phyloP scores from a whole-genome alignment of 2,329 filamentous ascomycete genomes.

The Talaromyces sp. region DNA sequence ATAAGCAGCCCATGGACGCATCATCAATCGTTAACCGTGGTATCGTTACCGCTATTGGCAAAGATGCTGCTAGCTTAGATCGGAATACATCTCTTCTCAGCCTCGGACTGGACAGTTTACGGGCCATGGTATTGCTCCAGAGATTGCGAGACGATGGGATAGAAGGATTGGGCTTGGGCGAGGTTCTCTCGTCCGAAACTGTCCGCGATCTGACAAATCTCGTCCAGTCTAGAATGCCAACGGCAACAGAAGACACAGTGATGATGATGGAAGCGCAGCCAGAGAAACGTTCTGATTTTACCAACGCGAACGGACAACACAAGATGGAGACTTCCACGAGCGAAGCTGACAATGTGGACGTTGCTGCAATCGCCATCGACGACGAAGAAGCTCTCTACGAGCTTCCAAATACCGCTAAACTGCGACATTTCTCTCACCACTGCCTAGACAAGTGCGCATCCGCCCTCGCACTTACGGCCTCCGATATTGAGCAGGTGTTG shows the following conservation, averaged over 20 bases:
- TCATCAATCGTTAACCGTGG: neutral
- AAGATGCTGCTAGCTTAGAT: slow-evolving; percentile 20
- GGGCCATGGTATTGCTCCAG: slow-evolving; percentile 37
- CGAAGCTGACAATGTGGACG: neutral
- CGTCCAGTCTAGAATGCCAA: neutral
- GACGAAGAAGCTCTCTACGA: slow-evolving; percentile 6
- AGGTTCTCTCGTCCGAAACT: slow-evolving; percentile 33
- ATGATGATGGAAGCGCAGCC: neutral
- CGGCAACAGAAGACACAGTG: neutral
- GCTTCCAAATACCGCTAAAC: neutral
- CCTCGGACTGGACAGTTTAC: slow-evolving; percentile 38
- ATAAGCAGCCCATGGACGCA: neutral
- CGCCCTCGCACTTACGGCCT: neutral
- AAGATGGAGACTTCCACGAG: neutral
- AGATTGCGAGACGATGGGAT: slow-evolving; percentile 31
- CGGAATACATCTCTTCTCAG: slow-evolving; percentile 26
- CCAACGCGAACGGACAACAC: neutral
- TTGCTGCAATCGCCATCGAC: slow-evolving; percentile 3
- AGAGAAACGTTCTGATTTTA: neutral
- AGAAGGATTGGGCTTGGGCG: slow-evolving; percentile 27
- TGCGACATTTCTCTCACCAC: slow-evolving; percentile 7
- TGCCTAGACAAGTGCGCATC: neutral
- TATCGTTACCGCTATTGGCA: neutral
- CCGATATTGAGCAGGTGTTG: slow-evolving; percentile 10
- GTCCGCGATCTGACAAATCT: slow-evolving; percentile 15